Conservation (phyloP, 2,329 filamentous ascomycete species). For the Pestalotiopsis sp. region DNA sequence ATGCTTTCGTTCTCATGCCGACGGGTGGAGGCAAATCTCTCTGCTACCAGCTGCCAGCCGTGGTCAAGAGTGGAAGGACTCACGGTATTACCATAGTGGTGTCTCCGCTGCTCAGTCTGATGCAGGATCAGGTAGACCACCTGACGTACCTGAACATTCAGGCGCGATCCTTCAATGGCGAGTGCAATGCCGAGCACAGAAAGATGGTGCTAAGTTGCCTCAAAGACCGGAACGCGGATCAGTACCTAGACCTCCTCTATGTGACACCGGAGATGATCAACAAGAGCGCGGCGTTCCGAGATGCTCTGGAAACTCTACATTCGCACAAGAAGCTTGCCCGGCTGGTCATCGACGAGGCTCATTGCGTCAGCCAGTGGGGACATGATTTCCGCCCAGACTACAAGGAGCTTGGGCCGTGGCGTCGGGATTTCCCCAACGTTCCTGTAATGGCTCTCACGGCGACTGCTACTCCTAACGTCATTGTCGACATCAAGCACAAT, state of each 20-base stretch:
- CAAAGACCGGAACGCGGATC: conserved; percentile 65
- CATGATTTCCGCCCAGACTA: conserved; percentile 98
- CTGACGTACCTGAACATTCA: conserved; percentile 74
- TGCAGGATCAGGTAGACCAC: conserved; percentile 95
- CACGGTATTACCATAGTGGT: conserved; percentile 88
- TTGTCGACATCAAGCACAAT: conserved; percentile 87
- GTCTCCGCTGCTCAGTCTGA: conserved; percentile 91
- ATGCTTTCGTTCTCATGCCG: conserved; percentile 96
- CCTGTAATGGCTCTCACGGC: conserved; percentile 95
- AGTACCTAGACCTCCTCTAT: conserved; percentile 84
- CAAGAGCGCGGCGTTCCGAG: conserved; percentile 72
- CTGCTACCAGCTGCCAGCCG: conserved; percentile 91
- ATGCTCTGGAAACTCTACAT: conserved; percentile 69
- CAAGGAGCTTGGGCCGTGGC: conserved; percentile 77
- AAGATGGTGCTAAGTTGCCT: conserved; percentile 67
- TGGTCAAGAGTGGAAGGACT: conserved; percentile 80
- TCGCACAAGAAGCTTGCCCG: conserved; percentile 74
- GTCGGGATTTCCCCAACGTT: conserved; percentile 72
- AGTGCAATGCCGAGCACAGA: conserved; percentile 65
- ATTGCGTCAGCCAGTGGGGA: conserved; percentile 98
- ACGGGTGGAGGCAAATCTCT: conserved; percentile 96
- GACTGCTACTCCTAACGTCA: conserved; percentile 91
- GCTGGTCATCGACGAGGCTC: conserved; percentile 97
- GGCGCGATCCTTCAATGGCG: conserved; percentile 81
- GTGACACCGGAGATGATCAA: conserved; percentile 96